Evolutionary conservation across 225 moss, liverwort and hornwort genomes (phyloP).

Genomic region (Marchantia paleacea): DNA sequence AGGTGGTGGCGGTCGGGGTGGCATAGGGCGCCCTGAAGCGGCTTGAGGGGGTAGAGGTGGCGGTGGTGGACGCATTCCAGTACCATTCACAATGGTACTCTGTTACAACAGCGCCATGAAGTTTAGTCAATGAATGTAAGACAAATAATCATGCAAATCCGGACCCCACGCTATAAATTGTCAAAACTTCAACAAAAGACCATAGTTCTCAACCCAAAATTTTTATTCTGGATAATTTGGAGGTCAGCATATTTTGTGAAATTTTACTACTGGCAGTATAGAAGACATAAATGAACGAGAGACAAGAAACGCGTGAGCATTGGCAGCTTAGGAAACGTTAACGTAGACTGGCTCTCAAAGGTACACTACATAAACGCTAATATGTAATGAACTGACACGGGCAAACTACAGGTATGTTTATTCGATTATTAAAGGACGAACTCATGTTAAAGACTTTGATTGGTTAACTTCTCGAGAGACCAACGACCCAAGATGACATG

Average conservation of each 20-base stretch:
- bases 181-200: background rate
- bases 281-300: too few species aligned
- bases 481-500: too few species aligned
- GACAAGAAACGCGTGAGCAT: too few species aligned
- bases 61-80: slow-evolving; percentile 26
- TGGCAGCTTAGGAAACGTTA: too few species aligned
- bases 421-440: too few species aligned
- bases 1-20: slow-evolving; percentile 25
- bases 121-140: background rate
- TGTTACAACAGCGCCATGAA: slow-evolving; percentile 11
- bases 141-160: background rate
- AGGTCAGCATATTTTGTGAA: background rate
- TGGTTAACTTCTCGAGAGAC: too few species aligned
- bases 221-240: background rate
- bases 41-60: slow-evolving; percentile 47
- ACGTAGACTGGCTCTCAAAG: too few species aligned
- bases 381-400: too few species aligned
- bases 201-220: background rate
- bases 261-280: background rate
- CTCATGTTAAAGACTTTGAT: too few species aligned
- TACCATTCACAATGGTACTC: slow-evolving; percentile 36
- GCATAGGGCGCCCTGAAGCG: slow-evolving; percentile 35
- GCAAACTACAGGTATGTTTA: too few species aligned
- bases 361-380: too few species aligned
- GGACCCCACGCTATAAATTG: background rate